These are phyloP conservation scores for Hypoxylon intermedium DNA, from an alignment of 495 filamentous ascomycete species.

Conservation along the genomic window DNA sequence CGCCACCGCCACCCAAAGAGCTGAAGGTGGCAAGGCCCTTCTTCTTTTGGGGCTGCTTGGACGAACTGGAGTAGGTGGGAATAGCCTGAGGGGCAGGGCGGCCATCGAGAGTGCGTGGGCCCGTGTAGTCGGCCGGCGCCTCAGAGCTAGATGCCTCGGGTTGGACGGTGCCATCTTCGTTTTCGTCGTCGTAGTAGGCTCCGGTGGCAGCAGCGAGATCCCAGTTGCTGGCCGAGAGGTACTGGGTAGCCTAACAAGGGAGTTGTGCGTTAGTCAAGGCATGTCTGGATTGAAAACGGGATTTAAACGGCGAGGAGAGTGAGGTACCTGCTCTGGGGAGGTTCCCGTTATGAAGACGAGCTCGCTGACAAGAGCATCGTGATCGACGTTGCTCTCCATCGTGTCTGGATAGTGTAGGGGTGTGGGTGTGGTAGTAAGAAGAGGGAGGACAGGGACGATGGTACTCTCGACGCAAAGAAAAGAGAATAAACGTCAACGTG, in stretches of 20 bases:
- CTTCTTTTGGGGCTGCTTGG: slow-evolving; percentile 53
- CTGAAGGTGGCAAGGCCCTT: slow-evolving; percentile 64
- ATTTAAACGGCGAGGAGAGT: not conserved
- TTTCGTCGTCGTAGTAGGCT: slow-evolving; percentile 73
- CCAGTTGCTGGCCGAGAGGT: slow-evolving; percentile 72
- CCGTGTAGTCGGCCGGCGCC: slow-evolving; percentile 54
- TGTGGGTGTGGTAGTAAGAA: not conserved
- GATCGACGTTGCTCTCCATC: slow-evolving; percentile 58
- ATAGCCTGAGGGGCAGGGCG: slow-evolving; percentile 57
- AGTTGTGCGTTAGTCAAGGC: slow-evolving; percentile 2
- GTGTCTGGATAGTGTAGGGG: slow-evolving; percentile 34
- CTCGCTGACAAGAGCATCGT: slow-evolving; percentile 72
- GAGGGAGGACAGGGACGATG: not conserved
- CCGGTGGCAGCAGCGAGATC: slow-evolving; percentile 70
- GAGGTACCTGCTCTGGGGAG: slow-evolving; percentile 66
- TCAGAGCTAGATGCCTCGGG: slow-evolving; percentile 42
- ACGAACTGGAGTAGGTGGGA: slow-evolving; percentile 46
- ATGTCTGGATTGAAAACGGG: not conserved
- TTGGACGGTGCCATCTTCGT: slow-evolving; percentile 61
- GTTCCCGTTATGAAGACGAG: slow-evolving; percentile 77
- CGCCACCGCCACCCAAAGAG: slow-evolving; percentile 55
- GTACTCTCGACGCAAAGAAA: too few species aligned
- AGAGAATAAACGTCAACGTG: not conserved
- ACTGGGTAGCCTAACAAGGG: slow-evolving; percentile 67
- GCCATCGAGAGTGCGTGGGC: slow-evolving; percentile 63